These are phyloP conservation scores for Plasmodium gonderi DNA, from an alignment of 169 alveolate species.

Conservation along the genomic window DNA sequence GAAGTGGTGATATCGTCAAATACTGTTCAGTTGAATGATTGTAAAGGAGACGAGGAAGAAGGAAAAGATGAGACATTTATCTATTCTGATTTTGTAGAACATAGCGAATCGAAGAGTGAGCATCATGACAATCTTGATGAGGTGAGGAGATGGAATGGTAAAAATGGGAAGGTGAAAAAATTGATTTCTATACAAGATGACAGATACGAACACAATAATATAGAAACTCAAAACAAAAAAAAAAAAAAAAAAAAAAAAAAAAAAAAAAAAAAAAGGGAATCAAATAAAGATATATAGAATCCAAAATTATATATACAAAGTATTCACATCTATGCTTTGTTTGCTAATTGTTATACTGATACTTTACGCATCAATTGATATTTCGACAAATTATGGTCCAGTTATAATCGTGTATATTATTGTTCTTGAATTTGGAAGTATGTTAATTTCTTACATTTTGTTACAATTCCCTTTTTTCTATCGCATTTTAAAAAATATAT, in stretches of 20 bases:
- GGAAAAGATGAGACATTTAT: too few species aligned
- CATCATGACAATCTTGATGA: too few species aligned
- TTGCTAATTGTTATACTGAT: conserved; percentile 26
- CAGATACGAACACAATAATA: too few species aligned
- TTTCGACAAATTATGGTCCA: conserved; percentile 35
- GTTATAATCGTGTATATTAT: conserved; percentile 34
- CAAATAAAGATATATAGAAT: conserved; percentile 13
- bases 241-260: not conserved
- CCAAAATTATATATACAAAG: conserved; percentile 49
- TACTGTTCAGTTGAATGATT: too few species aligned
- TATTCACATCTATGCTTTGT: conserved; percentile 29
- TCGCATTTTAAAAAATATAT: conserved; percentile 31
- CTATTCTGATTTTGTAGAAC: too few species aligned
- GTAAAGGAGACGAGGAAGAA: too few species aligned
- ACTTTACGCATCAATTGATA: conserved; percentile 69
- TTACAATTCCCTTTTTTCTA: conserved; percentile 64
- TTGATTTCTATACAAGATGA: too few species aligned
- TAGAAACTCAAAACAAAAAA: not conserved
- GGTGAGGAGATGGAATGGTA: not conserved
- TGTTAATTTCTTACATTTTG: conserved; percentile 55
- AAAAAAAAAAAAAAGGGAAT: not conserved
- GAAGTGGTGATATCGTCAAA: too few species aligned
- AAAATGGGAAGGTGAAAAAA: not conserved
- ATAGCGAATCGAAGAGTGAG: too few species aligned
- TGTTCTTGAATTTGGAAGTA: conserved; percentile 49